Base-by-base conservation (phyloP, 2,329 filamentous ascomycete species). In the Atkinsonella hypoxylon region DNA sequence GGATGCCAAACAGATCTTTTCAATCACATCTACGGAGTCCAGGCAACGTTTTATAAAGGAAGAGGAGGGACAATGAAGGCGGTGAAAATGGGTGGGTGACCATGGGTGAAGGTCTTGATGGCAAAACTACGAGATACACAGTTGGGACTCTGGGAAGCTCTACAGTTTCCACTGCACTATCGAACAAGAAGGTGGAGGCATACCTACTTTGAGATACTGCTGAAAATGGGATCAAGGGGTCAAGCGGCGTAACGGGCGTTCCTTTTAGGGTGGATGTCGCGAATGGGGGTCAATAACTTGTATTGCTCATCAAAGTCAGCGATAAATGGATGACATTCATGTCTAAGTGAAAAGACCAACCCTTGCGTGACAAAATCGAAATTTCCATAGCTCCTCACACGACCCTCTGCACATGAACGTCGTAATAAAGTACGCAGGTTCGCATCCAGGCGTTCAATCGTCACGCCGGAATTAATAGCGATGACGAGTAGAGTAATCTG, bases 401-500 rank as follows among this genome's bases (percentile, higher is more conserved):
- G 22, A 31, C 42, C 12, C 13, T 17, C 31, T 46, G 31, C 31
- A 36, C n/a, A 11, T 20, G 15, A 38, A 46, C 11, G 32, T 46
- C 42, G 42, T 45, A 31, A 32, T 32, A 32, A 12, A 31, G 31
- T 11, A 45, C 8, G 26, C 9, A 44, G 7, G 9, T 15, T 15
- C 15, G 7, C 34, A 36, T 36, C 11, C 11, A 36, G 11, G 34
- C 34, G 11, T 12, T 12, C 34, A 36, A 36, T 30, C 38, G 44
- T 32, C 26, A 32, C 13, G 12, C 8, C 13, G 5, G 31, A n/a
- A 44, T 53, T 61, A 69, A 54, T 69, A 69, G 54, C 65, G 59
- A 52, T 68, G 66, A 22, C 67, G 61, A 6, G 66, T 68, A 31
- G 65, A 67, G 51, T 69, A 68, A 51, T 66, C 62, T 64, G 48